Conservation (phyloP, 345 rosid species). For the Ceriops zippeliana region DNA sequence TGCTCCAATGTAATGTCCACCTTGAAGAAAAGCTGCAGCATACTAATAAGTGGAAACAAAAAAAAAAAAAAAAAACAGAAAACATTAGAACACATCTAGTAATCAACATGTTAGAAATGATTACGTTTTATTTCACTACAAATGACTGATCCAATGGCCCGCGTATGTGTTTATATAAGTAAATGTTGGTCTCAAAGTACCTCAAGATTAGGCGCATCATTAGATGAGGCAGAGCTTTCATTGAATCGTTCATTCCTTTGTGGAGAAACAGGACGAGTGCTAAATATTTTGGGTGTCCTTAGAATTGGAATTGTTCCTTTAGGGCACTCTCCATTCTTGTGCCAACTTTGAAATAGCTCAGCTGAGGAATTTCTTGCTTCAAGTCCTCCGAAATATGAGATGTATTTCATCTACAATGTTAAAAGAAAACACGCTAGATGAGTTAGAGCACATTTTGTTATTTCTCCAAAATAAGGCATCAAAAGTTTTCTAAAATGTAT, state of each 20-base stretch:
- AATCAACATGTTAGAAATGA: not conserved
- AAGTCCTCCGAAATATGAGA: no score
- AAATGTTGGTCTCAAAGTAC: not conserved
- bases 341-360: no score
- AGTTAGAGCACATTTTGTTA: no score
- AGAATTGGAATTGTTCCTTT: no score
- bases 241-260: not conserved
- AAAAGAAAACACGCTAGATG: no score
- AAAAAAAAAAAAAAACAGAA: not conserved
- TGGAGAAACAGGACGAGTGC: not conserved
- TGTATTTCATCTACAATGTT: no score
- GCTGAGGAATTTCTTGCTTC: no score
- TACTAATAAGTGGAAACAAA: not conserved
- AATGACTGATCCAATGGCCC: no score
- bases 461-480: not conserved
- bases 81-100: not conserved
- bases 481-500: no score
- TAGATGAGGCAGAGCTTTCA: not conserved
- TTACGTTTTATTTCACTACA: no score
- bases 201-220: conserved; percentile 5
- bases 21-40: not conserved
- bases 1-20: not conserved
- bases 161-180: not conserved
- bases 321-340: no score
- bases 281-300: no score